Conservation (phyloP, 164 flowering plant genomes). For the Dillenia turbinata region DNA sequence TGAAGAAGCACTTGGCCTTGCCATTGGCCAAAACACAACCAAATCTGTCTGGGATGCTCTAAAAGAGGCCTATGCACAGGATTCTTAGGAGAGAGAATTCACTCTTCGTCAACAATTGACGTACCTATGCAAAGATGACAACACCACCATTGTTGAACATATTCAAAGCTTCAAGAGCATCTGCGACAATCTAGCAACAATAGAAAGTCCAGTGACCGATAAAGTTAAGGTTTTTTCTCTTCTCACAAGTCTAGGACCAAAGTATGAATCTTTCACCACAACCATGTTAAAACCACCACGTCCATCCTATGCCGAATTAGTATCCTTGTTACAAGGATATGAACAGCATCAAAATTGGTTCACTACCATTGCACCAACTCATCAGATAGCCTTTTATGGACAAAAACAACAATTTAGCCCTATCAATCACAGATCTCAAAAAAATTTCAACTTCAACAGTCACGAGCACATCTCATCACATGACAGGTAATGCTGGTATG, state of each 20-base stretch:
- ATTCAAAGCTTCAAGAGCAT: not conserved
- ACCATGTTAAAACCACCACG: slow-evolving; percentile 1
- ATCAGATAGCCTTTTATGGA: too few relatives aligned
- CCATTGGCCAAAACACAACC: not conserved
- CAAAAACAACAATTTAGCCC: too few relatives aligned
- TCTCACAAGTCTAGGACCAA: slow-evolving; percentile 26
- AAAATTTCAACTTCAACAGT: not conserved
- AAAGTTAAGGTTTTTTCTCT: not conserved
- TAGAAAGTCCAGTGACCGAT: not conserved
- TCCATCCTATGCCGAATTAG: not conserved
- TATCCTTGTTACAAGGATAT: not conserved
- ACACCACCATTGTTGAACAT: not conserved
- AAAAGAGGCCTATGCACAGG: not conserved
- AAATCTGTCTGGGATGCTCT: not conserved
- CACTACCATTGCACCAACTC: too few relatives aligned
- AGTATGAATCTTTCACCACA: not conserved
- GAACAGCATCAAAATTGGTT: not conserved
- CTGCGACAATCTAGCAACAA: not conserved
- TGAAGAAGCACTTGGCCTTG: not conserved
- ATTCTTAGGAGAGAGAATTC: slow-evolving; percentile 1
- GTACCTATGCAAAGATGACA: not conserved
- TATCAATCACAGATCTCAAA: too few relatives aligned
- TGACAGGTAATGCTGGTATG: not conserved
- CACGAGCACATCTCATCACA: not conserved
- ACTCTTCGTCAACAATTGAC: not conserved